phyloP scores from a whole-genome alignment of 2,329 filamentous ascomycete species.

The Cadophora sp. region DNA sequence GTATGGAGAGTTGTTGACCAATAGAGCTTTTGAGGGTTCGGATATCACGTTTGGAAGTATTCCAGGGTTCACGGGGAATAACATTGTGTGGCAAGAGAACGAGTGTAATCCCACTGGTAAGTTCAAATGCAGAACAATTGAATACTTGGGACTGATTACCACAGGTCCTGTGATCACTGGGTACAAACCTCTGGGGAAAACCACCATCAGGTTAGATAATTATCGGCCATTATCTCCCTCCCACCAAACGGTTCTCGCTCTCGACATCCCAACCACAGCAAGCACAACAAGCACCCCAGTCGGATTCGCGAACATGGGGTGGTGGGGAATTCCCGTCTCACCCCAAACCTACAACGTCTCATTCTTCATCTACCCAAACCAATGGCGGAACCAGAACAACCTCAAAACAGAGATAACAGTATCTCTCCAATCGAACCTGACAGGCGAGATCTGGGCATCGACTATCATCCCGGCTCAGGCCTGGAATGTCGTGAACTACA shows the following conservation, averaged over 20 bases:
- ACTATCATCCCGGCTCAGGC: conserved; percentile 40
- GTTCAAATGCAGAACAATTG: conserved; percentile 40
- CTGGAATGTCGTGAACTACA: conserved; percentile 50
- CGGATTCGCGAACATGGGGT: conserved; percentile 44
- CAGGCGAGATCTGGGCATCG: conserved; percentile 40
- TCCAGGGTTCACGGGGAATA: conserved; percentile 16
- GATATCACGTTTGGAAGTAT: conserved; percentile 28
- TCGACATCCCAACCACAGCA: conserved; percentile 31
- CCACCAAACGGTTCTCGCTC: conserved; percentile 30
- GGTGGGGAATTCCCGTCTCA: conserved; percentile 45
- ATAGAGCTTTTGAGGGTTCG: conserved; percentile 68
- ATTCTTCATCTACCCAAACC: conserved; percentile 47
- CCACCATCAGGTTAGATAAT: conserved; percentile 28
- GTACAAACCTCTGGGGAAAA: conserved; percentile 58
- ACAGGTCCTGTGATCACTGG: conserved; percentile 58
- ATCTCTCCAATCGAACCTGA: conserved; percentile 41
- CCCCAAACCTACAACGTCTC: conserved; percentile 44
- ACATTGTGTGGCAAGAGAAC: conserved; percentile 33
- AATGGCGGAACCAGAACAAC: conserved; percentile 35
- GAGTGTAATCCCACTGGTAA: conserved; percentile 30
- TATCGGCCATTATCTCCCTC: conserved; percentile 31
- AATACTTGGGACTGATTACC: conserved; percentile 18
- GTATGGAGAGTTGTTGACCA: conserved; percentile 73
- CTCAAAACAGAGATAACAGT: conserved; percentile 34
- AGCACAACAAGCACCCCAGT: conserved; percentile 35